Evolutionary conservation across 2,329 filamentous ascomycete genomes (phyloP).

Genomic region (Fusarium sulawesiense): DNA sequence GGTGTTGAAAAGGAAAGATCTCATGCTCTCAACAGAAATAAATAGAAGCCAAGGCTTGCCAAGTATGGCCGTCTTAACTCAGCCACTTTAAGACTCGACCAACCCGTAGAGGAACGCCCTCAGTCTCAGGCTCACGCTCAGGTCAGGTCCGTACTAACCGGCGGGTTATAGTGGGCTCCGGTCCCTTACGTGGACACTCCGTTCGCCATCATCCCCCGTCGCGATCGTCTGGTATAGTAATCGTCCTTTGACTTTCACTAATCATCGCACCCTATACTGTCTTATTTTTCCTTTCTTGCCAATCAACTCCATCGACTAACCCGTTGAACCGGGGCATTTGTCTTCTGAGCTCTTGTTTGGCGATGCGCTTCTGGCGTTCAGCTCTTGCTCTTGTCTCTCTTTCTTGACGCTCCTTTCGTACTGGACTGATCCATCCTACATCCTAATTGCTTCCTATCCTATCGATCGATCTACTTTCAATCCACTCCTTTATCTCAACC

Average conservation of each 20-base stretch:
- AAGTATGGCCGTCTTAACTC: conserved; percentile 35
- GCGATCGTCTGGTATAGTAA: conserved; percentile 27
- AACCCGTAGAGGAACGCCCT: background rate
- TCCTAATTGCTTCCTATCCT: conserved; percentile 28
- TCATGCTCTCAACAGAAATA: background rate
- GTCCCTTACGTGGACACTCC: conserved; percentile 47
- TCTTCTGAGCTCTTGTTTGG: conserved; percentile 27
- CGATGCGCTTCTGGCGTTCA: conserved; percentile 39
- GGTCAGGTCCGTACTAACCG: conserved; percentile 34
- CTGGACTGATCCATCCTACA: conserved; percentile 25
- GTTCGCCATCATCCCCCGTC: conserved; percentile 40
- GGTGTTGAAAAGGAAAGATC: background rate
- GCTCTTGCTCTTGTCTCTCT: conserved; percentile 39
- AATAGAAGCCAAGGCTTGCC: conserved; percentile 19
- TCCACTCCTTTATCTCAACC: conserved; percentile 32
- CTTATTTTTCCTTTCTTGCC: conserved; percentile 12
- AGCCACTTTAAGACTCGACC: conserved; percentile 32
- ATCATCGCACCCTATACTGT: conserved; percentile 18
- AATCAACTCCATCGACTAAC: conserved; percentile 12
- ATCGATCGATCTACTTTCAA: conserved; percentile 25
- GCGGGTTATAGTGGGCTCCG: conserved; percentile 32
- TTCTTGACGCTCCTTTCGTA: conserved; percentile 45
- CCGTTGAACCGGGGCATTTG: conserved; percentile 12
- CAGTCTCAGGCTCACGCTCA: conserved; percentile 8
- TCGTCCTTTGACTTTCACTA: conserved; percentile 15